phyloP scores from a whole-genome alignment of 164 flowering plant species.

The Chloranthus sessilifolius region DNA sequence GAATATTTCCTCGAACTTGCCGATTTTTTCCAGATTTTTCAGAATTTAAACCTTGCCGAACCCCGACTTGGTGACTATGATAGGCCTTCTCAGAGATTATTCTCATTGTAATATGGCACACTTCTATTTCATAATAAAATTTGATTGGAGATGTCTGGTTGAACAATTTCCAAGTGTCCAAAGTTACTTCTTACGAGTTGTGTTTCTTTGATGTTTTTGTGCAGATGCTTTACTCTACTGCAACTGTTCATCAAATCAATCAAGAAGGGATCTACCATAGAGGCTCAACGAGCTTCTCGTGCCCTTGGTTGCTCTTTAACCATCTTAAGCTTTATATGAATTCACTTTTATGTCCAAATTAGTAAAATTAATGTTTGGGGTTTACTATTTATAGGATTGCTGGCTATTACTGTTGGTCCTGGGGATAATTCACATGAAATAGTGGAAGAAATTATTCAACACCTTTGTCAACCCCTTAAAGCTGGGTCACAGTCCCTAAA shows the following conservation, averaged over 20 bases:
- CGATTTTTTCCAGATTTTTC: no score
- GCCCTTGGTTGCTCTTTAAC: slow-evolving; percentile 44
- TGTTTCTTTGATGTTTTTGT: not conserved
- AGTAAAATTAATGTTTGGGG: not conserved
- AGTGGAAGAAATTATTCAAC: slow-evolving; percentile 51
- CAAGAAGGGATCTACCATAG: slow-evolving; percentile 64
- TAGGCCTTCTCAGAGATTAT: no score
- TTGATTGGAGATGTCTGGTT: no score
- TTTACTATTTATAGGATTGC: slow-evolving; percentile 40
- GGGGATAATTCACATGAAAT: slow-evolving; percentile 68
- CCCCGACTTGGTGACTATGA: no score
- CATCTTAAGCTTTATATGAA: not conserved
- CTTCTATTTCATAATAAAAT: no score
- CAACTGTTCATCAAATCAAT: slow-evolving; percentile 62
- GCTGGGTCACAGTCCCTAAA: slow-evolving; percentile 47
- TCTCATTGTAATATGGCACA: no score
- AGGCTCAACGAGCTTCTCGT: slow-evolving; percentile 61
- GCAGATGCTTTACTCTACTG: slow-evolving; percentile 69
- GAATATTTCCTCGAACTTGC: no score
- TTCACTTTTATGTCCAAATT: no score
- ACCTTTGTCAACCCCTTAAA: slow-evolving; percentile 61
- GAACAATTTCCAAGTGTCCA: no score
- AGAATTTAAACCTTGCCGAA: no score
- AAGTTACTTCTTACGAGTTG: no score
- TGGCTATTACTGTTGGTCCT: slow-evolving; percentile 67